Evolutionary conservation across 2,329 filamentous ascomycete genomes (phyloP).

Genomic region (Ceratocystis harringtonii): DNA sequence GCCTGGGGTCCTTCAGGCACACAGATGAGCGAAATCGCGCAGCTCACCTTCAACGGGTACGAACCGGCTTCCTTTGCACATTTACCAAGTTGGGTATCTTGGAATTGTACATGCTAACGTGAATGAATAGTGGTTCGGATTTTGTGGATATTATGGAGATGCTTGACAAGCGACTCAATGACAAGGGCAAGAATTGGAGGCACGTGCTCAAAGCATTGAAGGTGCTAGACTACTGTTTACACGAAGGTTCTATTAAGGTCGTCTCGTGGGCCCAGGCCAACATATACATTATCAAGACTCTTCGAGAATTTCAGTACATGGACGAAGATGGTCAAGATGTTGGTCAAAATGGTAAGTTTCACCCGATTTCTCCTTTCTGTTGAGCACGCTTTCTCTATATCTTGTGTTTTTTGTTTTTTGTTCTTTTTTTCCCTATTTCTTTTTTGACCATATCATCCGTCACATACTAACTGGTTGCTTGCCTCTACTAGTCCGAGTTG

Average conservation of each 20-base stretch:
- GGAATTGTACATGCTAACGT: not conserved
- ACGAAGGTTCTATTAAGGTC: slow-evolving; percentile 90
- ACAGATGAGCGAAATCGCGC: slow-evolving; percentile 97
- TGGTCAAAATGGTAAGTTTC: slow-evolving; percentile 72
- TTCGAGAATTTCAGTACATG: slow-evolving; percentile 91
- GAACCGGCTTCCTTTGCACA: slow-evolving; percentile 23
- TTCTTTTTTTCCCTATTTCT: not conserved
- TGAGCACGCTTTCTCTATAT: not conserved
- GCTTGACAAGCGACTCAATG: slow-evolving; percentile 94
- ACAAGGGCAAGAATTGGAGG: slow-evolving; percentile 99
- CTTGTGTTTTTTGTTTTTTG: not conserved
- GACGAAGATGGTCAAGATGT: slow-evolving; percentile 94
- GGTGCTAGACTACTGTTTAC: slow-evolving; percentile 92
- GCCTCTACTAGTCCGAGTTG: slow-evolving; percentile 60
- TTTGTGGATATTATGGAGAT: slow-evolving; percentile 99
- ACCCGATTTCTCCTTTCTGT: not conserved
- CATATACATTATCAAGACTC: slow-evolving; percentile 95
- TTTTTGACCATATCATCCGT: not conserved
- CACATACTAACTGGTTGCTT: slow-evolving; percentile 16
- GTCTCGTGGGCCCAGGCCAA: slow-evolving; percentile 98
- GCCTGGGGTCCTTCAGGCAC: slow-evolving; percentile 96
- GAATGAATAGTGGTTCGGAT: slow-evolving; percentile 58
- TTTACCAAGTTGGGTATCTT: not conserved
- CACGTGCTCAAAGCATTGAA: slow-evolving; percentile 96
- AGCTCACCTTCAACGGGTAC: slow-evolving; percentile 95